A percentile compares a stretch with the other conserved stretches of the same genome.
Conservation (phyloP, 805 yeast genomes). For the Cyberlindnera amylophila region DNA sequence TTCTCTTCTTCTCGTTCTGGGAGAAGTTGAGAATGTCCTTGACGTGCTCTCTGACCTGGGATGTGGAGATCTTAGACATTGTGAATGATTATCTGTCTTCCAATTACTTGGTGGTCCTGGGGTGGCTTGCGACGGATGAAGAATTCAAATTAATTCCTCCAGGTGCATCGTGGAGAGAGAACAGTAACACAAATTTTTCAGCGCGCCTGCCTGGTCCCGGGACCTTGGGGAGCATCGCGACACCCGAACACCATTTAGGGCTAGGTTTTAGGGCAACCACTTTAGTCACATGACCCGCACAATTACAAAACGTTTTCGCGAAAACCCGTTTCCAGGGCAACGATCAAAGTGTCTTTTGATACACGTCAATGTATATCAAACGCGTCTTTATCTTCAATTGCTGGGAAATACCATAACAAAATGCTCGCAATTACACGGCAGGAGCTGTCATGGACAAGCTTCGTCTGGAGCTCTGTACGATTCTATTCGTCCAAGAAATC, state of each 20-base stretch:
- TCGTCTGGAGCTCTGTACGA: slow-evolving; percentile 9
- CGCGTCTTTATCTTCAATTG: too few relatives aligned
- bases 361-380: too few relatives aligned
- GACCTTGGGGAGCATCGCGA: too few relatives aligned
- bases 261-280: neutral
- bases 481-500: slow-evolving; percentile 29
- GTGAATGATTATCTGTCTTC: slow-evolving; percentile 61
- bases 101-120: slow-evolving; percentile 57
- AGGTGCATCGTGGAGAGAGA: neutral
- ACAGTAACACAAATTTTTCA: slow-evolving; percentile 7
- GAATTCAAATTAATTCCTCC: neutral
- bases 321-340: too few relatives aligned
- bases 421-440: neutral
- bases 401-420: too few relatives aligned
- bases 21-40: slow-evolving; percentile 87
- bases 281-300: slow-evolving; percentile 1
- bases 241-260: slow-evolving; percentile 3
- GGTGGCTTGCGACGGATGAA: slow-evolving; percentile 44
- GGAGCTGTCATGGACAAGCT: neutral
- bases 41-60: slow-evolving; percentile 97
- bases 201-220: neutral
- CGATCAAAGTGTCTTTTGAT: too few relatives aligned
- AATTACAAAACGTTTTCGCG: too few relatives aligned
- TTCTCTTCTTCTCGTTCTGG: slow-evolving; percentile 96
- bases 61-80: slow-evolving; percentile 86